Base-by-base conservation (phyloP, 345 rosid genomes). In the Dipteronia sinensis region DNA sequence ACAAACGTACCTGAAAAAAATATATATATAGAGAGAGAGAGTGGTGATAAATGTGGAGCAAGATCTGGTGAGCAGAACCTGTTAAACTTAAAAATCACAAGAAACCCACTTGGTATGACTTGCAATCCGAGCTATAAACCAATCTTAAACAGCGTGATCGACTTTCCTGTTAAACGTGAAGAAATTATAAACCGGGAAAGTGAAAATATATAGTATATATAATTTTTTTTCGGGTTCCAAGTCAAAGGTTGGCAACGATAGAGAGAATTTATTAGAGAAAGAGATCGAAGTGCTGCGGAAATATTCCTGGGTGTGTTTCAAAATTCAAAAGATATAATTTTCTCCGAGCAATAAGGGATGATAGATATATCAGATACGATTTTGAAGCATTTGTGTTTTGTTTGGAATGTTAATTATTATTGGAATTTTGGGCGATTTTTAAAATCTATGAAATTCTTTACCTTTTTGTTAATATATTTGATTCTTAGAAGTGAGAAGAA, bases 31-130 rank as follows among this genome's bases (percentile, higher is more conserved):
- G 4, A 34, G 4, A 4, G 38, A 16, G n/a, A 22, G 20, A 49
- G 3, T 15, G 53, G 1, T 44, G 27, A 73, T 12, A 22, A 73
- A 40, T 73, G 76, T 7, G 56, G 56, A 61, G 55, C 67, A 46
- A 73, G 69, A 73, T 73, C 76, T 73, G 76, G 22, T 16, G 56
- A 42, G 31, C 22, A 20, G 27, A 40, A 59, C 62, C 53, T 3
- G 20, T 2, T 12, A 72, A 27, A 34, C 3, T 2, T 7, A 9
- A 25, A 73, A 73, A 62, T 73, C 67, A 73, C 56, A 10, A 73
- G 69, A 62, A 62, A 25, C 56, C 67, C 38, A 23, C 67, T 73
- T 61, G 58, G 9, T 71, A 22, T 71, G 62, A 53, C 42, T 17
- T 71, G 74, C 62, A 56, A 11, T 62, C 66, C 10, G 31, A 58